These are phyloP conservation scores for Lobosporangium transversale DNA, from an alignment of 192 early-diverging fungal species.

Conservation along the genomic window DNA sequence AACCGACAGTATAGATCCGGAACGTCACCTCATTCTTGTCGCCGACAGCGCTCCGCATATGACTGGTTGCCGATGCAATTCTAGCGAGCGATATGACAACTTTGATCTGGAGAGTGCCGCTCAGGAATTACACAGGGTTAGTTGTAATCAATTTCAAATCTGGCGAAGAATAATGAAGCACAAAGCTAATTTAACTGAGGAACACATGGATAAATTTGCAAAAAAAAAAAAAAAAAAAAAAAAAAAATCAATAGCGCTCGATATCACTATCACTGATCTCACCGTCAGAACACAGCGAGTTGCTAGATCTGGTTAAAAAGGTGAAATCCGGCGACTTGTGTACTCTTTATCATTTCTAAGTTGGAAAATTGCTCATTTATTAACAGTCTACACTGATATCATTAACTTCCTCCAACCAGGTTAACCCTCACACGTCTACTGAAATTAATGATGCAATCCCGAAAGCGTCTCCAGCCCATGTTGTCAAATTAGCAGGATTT, in stretches of 20 bases:
- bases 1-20: constrained; percentile 30
- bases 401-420: constrained; percentile 26
- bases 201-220: not conserved
- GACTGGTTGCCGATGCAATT: constrained; percentile 58
- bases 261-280: constrained; percentile 36
- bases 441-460: constrained; percentile 40
- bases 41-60: constrained; percentile 60
- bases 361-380: no score
- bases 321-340: constrained; percentile 1
- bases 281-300: constrained; percentile 26
- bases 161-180: no score
- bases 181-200: no score
- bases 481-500: constrained; percentile 62
- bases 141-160: constrained; percentile 3
- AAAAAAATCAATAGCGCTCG: no score
- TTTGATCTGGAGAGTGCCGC: constrained; percentile 54
- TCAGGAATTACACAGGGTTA: constrained; percentile 62
- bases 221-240: no score
- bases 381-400: not conserved
- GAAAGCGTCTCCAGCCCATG: constrained; percentile 35
- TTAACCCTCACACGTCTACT: constrained; percentile 33
- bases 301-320: constrained; percentile 31
- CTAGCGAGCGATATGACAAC: constrained; percentile 62
- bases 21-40: constrained; percentile 65
- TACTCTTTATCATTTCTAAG: no score